Conservation (phyloP, 176 grass and related monocot genomes). For the Eragrostis curvula region DNA sequence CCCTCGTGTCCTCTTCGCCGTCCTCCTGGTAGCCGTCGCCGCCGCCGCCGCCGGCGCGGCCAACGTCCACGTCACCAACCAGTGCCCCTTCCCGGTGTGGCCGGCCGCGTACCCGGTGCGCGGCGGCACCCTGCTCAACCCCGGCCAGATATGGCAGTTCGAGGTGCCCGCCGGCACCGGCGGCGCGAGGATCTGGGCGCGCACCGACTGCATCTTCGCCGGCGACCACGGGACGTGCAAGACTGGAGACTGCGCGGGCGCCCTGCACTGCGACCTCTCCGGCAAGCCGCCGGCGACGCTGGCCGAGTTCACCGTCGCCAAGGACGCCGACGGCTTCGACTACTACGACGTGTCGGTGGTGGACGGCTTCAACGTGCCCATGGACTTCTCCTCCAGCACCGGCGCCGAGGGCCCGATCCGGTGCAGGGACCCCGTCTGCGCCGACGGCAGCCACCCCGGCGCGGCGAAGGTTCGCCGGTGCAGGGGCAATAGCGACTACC, state of each 20-base stretch:
- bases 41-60: background rate
- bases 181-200: conserved; percentile 46
- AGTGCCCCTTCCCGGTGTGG: conserved; percentile 44
- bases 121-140: conserved; percentile 25
- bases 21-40: conserved; percentile 1
- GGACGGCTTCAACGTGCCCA: conserved; percentile 26
- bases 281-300: conserved; percentile 24
- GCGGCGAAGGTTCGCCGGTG: background rate
- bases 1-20: background rate
- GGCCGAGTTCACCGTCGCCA: conserved; percentile 30
- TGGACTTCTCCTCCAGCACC: conserved; percentile 1
- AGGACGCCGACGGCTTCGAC: background rate
- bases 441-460: background rate
- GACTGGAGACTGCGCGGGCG: conserved; percentile 22
- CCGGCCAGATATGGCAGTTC: conserved; percentile 33
- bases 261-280: background rate
- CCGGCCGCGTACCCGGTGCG: conserved; percentile 29
- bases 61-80: conserved; percentile 47
- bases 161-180: background rate
- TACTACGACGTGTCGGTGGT: conserved; percentile 37
- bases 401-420: background rate
- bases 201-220: conserved; percentile 44
- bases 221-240: background rate
- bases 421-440: background rate
- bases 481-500: conserved; percentile 11